Percentiles rank a stretch among this genome's conserved stretches.
Evolutionary conservation across 192 early-diverging fungal species (phyloP).

Genomic region (Coemansia sp.): DNA sequence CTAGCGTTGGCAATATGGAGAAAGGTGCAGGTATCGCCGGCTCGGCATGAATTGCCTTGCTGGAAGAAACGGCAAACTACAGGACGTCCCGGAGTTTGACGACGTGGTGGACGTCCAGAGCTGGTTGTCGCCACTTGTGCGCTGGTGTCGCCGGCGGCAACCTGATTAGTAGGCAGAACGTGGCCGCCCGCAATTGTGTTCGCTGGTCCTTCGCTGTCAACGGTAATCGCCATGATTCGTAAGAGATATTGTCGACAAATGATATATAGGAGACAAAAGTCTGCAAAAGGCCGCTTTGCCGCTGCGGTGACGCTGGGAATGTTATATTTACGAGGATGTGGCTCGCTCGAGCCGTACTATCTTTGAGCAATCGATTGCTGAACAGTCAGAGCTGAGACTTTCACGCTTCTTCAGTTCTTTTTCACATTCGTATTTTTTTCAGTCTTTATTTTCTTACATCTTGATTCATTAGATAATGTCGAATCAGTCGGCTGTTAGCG

Average conservation of each 20-base stretch:
- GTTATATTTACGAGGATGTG: too few species aligned
- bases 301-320: background rate
- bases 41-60: slow-evolving; percentile 24
- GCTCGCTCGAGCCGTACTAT: slow-evolving; percentile 1
- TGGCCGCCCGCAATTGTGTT: slow-evolving; percentile 24
- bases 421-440: background rate
- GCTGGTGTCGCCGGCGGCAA: background rate
- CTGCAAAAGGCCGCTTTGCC: slow-evolving; percentile 6
- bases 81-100: slow-evolving; percentile 4
- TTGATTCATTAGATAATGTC: slow-evolving; percentile 19
- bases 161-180: slow-evolving; percentile 1
- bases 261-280: background rate
- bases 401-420: background rate
- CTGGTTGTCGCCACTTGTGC: background rate
- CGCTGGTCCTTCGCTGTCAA: slow-evolving; percentile 15
- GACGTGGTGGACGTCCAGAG: background rate
- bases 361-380: background rate
- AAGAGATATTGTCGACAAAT: background rate
- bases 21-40: slow-evolving; percentile 38
- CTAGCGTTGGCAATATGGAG: slow-evolving; percentile 20
- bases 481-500: slow-evolving; percentile 16
- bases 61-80: slow-evolving; percentile 39
- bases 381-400: background rate
- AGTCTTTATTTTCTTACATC: background rate
- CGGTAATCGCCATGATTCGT: slow-evolving; percentile 23